phyloP scores from a whole-genome alignment of 2,329 filamentous ascomycete species.

The Penicillium griseofulvum region DNA sequence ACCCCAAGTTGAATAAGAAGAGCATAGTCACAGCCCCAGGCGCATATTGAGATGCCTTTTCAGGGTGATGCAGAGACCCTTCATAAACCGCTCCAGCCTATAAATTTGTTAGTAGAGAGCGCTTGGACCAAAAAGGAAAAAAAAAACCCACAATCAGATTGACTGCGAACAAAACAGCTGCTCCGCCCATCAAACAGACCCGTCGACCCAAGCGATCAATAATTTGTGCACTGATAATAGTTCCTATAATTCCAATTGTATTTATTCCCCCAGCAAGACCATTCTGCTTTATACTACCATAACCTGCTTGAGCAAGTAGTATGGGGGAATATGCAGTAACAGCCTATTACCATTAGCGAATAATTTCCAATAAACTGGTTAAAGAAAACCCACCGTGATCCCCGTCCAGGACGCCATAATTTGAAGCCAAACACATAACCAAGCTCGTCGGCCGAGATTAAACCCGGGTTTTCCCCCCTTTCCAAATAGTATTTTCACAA shows the following conservation, averaged over 20 bases:
- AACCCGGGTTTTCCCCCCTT: conserved; percentile 28
- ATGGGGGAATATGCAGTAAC: conserved; percentile 39
- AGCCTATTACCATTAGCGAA: conserved; percentile 32
- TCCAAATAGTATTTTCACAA: conserved; percentile 39
- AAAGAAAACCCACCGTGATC: conserved; percentile 37
- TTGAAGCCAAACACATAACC: conserved; percentile 47
- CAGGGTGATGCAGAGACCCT: conserved; percentile 36
- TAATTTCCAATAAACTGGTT: neutral
- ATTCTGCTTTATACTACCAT: conserved; percentile 41
- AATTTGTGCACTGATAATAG: conserved; percentile 52
- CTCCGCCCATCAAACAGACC: conserved; percentile 42
- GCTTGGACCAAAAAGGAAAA: neutral
- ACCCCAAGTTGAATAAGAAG: conserved; percentile 41
- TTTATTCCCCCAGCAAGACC: conserved; percentile 53
- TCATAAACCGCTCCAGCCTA: conserved; percentile 46
- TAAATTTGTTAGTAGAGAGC: conserved; percentile 7
- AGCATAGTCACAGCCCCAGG: conserved; percentile 50
- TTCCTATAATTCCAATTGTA: conserved; percentile 53
- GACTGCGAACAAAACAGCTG: conserved; percentile 41
- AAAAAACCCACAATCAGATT: conserved; percentile 39
- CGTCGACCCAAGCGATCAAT: conserved; percentile 51
- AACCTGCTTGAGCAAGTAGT: conserved; percentile 32
- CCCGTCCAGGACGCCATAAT: conserved; percentile 49
- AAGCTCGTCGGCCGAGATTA: conserved; percentile 42
- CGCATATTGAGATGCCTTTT: conserved; percentile 39